These are phyloP conservation scores for Penicillium italicum DNA, from an alignment of 2,329 filamentous ascomycete species.

Conservation along the genomic window DNA sequence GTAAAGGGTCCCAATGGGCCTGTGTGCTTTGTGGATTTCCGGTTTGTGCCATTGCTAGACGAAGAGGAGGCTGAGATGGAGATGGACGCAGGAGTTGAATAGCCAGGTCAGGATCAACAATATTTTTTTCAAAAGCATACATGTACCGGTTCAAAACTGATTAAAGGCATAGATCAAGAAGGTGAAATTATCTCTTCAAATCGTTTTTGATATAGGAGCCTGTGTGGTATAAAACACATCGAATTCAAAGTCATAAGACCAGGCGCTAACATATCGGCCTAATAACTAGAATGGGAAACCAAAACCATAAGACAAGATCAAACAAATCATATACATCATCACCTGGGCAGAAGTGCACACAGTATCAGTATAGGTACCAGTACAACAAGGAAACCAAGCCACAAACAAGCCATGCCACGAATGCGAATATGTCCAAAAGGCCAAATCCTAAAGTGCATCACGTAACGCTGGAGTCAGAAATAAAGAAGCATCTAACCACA, in stretches of 20 bases:
- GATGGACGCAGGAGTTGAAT: conserved; percentile 13
- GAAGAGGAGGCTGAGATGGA: conserved; percentile 36
- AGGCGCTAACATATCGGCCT: background rate
- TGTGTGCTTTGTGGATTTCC: conserved; percentile 48
- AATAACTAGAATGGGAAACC: background rate
- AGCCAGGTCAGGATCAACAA: background rate
- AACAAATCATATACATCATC: conserved; percentile 8
- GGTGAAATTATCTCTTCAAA: background rate
- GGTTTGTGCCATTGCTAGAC: conserved; percentile 46
- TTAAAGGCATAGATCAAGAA: background rate
- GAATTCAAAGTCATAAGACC: background rate
- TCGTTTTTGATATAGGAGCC: background rate
- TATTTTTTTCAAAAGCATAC: too few relatives aligned
- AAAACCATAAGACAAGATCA: background rate
- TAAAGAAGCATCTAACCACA: background rate
- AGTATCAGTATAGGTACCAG: background rate
- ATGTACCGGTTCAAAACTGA: too few relatives aligned
- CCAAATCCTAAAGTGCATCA: conserved; percentile 1
- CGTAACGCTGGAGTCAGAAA: background rate
- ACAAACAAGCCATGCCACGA: background rate
- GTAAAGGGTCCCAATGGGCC: conserved; percentile 25
- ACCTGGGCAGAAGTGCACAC: conserved; percentile 1
- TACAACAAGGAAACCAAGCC: background rate
- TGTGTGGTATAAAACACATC: background rate
- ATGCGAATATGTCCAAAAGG: conserved; percentile 5